Conservation (phyloP, 495 filamentous ascomycete species). For the Penicillium antarcticum region DNA sequence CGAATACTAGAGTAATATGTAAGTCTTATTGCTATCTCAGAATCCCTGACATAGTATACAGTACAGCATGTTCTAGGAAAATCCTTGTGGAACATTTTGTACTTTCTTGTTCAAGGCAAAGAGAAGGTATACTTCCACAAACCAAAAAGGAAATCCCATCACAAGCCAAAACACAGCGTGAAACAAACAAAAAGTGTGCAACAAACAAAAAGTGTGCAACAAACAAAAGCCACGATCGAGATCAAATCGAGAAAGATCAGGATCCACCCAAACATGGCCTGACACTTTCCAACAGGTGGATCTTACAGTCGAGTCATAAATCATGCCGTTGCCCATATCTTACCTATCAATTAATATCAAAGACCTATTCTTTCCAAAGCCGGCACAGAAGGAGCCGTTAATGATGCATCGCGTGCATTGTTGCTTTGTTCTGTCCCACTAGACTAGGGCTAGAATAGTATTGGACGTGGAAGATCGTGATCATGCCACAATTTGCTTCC, state of each 20-base stretch:
- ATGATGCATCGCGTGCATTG: constrained; percentile 27
- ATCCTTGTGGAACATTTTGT: no score
- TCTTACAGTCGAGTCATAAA: no score
- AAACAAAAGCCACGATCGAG: constrained; percentile 11
- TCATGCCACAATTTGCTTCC: neutral
- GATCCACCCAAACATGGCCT: neutral
- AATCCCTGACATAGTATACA: no score
- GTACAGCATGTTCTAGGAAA: no score
- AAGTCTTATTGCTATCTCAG: no score
- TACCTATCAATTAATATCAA: constrained; percentile 12
- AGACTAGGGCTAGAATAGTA: constrained; percentile 6
- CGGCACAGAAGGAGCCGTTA: constrained; percentile 24
- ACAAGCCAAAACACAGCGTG: neutral
- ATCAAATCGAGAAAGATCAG: constrained; percentile 14
- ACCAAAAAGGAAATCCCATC: constrained; percentile 10
- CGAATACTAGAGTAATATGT: no score
- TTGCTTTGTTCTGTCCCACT: constrained; percentile 27
- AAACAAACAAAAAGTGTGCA: no score
- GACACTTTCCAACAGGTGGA: no score
- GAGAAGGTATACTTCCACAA: neutral
- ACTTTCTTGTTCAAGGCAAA: no score
- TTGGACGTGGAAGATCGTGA: constrained; percentile 8
- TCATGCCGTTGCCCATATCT: no score
- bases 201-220: constrained; percentile 14
- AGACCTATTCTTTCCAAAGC: constrained; percentile 19